These are phyloP conservation scores for Colletotrichum camelliae DNA, from an alignment of 2,329 filamentous ascomycete species.

Conservation along the genomic window DNA sequence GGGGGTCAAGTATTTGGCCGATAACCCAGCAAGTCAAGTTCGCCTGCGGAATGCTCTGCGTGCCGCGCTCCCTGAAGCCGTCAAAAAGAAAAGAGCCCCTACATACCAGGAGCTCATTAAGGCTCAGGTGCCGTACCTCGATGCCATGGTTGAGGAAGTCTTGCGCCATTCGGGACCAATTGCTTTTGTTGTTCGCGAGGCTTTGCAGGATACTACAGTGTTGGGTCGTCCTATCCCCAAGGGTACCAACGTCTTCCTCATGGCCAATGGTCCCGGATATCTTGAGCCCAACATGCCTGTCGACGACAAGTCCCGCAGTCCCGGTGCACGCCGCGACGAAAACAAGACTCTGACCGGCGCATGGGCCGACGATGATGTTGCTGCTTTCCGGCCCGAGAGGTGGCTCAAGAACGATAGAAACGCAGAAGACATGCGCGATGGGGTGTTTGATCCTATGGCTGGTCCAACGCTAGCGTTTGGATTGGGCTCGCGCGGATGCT, in stretches of 20 bases:
- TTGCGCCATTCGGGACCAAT: conserved; percentile 28
- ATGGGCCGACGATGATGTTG: conserved; percentile 16
- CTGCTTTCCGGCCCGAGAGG: conserved; percentile 23
- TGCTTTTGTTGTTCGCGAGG: conserved; percentile 25
- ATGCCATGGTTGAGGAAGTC: conserved; percentile 36
- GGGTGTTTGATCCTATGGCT: conserved; percentile 33
- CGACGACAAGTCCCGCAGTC: conserved; percentile 27
- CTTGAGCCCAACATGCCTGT: conserved; percentile 29
- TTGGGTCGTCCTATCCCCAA: conserved; percentile 36
- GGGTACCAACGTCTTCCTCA: conserved; percentile 35
- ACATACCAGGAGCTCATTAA: conserved; percentile 27
- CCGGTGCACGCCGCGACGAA: neutral
- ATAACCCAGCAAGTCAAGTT: conserved; percentile 22
- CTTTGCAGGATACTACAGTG: conserved; percentile 34
- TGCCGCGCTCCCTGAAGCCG: conserved; percentile 18
- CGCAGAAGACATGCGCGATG: neutral
- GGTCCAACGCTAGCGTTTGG: conserved; percentile 41
- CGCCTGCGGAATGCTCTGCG: conserved; percentile 26
- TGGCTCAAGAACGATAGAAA: conserved; percentile 19
- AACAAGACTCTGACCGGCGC: neutral
- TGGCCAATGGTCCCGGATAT: conserved; percentile 31
- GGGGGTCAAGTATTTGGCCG: conserved; percentile 28
- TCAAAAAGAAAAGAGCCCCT: conserved; percentile 25
- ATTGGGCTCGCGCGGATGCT: conserved; percentile 39
- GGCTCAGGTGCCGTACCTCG: conserved; percentile 31